Evolutionary conservation across 306 rosid species (phyloP).

Genomic region (Potentilla sterilis): DNA sequence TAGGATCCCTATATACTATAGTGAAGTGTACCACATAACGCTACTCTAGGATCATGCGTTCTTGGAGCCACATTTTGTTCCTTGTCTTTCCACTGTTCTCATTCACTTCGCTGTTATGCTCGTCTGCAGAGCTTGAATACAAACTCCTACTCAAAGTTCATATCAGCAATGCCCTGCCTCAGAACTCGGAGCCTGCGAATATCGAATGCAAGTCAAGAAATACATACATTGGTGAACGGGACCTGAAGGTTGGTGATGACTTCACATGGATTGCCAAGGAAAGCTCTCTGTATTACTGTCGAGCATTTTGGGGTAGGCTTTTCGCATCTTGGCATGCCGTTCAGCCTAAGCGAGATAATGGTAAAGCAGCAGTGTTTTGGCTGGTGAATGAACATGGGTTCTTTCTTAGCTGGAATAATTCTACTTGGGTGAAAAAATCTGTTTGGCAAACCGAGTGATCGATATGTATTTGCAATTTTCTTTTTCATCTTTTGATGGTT

Average conservation of each 20-base stretch:
- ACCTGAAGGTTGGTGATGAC: neutral
- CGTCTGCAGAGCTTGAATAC: neutral
- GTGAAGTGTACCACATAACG: no score
- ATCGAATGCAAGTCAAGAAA: neutral
- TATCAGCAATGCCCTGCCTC: constrained; percentile 12
- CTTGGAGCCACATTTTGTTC: neutral
- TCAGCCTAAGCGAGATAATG: constrained; percentile 18
- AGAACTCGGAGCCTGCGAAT: neutral
- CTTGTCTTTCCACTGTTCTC: neutral
- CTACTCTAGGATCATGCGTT: neutral
- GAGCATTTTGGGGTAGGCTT: constrained; percentile 15
- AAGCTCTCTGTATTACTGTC: neutral
- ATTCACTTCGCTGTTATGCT: neutral
- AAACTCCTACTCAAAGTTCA: neutral
- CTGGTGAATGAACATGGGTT: constrained; percentile 18
- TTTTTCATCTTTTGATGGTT: neutral
- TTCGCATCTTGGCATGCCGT: constrained; percentile 20
- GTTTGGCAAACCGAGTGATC: constrained; percentile 13
- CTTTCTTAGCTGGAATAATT: constrained; percentile 29
- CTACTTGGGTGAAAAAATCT: constrained; percentile 15
- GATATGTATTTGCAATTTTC: neutral
- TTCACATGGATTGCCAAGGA: constrained; percentile 2
- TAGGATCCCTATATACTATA: neutral
- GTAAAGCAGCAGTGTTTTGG: constrained; percentile 22
- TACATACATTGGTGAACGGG: neutral